A percentile compares a stretch with the other conserved stretches of the same genome.
These are phyloP conservation scores for Incumbomyces lentus DNA, from an alignment of 2,329 filamentous ascomycete species.

Conservation along the genomic window DNA sequence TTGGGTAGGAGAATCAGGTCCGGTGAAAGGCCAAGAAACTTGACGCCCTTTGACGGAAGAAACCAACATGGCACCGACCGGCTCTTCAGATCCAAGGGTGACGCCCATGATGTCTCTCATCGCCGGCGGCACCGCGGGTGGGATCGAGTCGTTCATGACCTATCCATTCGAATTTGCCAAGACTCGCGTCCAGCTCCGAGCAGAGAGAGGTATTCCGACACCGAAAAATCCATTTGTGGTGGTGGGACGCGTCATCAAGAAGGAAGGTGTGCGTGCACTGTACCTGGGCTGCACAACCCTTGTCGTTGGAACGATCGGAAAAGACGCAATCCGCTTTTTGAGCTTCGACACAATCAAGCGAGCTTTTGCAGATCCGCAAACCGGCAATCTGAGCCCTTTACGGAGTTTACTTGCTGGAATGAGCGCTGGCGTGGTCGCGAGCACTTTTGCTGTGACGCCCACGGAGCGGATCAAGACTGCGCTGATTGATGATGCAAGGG, in stretches of 20 bases:
- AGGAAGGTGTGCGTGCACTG: constrained; percentile 48
- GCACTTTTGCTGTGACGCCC: constrained; percentile 55
- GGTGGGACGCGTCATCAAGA: constrained; percentile 43
- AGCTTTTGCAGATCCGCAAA: constrained; percentile 42
- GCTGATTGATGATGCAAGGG: constrained; percentile 51
- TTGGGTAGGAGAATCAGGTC: no score
- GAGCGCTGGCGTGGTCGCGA: constrained; percentile 52
- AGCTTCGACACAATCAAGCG: constrained; percentile 57
- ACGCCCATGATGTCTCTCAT: constrained; percentile 38
- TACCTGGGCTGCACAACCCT: constrained; percentile 55
- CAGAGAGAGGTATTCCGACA: constrained; percentile 29
- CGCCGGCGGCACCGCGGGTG: constrained; percentile 47
- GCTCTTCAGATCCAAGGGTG: constrained; percentile 3
- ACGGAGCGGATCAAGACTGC: constrained; percentile 61
- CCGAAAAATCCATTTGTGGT: constrained; percentile 49
- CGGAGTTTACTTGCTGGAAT: constrained; percentile 55
- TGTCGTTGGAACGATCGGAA: constrained; percentile 50
- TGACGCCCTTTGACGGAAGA: no score
- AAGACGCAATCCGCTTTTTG: constrained; percentile 57
- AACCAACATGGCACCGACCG: constrained; percentile 4
- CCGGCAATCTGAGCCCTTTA: constrained; percentile 45
- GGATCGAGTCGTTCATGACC: constrained; percentile 89
- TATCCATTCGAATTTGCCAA: constrained; percentile 88
- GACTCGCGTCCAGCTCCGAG: constrained; percentile 49
- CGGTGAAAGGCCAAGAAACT: no score